phyloP scores from a whole-genome alignment of 768 basidiomycete species.

The Albatrellus ellisii region DNA sequence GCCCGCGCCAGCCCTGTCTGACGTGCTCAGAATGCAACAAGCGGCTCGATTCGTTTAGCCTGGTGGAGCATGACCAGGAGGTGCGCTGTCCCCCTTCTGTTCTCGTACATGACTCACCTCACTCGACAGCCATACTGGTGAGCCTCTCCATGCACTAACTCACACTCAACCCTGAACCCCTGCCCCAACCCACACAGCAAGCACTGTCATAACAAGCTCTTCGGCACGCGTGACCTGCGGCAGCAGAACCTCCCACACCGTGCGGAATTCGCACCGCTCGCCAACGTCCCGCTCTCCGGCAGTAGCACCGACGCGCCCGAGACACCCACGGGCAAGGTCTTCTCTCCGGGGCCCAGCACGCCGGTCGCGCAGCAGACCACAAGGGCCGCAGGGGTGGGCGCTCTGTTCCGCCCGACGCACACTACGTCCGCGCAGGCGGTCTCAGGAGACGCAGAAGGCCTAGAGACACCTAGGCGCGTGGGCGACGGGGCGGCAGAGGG shows the following conservation, averaged over 20 bases:
- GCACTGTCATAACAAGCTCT: constrained; percentile 66
- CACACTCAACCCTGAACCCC: not conserved
- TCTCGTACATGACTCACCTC: not conserved
- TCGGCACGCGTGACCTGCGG: constrained; percentile 64
- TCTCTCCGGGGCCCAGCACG: constrained; percentile 12
- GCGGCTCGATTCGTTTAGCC: constrained; percentile 59
- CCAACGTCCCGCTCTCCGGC: constrained; percentile 8
- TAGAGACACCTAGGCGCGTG: constrained; percentile 3
- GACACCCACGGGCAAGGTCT: constrained; percentile 18
- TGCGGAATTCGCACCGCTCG: constrained; percentile 22
- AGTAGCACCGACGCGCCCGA: constrained; percentile 20
- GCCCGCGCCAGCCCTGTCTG: constrained; percentile 56
- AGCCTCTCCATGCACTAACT: constrained; percentile 3
- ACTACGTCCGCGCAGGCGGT: constrained; percentile 14
- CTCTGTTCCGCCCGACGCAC: no score
- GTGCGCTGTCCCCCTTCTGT: constrained; percentile 23
- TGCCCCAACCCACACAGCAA: constrained; percentile 37
- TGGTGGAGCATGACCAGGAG: constrained; percentile 77
- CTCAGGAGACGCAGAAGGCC: constrained; percentile 9
- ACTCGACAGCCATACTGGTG: constrained; percentile 31
- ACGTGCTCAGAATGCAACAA: constrained; percentile 67
- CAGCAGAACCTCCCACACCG: constrained; percentile 53
- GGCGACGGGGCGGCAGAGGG: constrained; percentile 18
- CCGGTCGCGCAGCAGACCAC: constrained; percentile 15
- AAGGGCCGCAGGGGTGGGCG: no score